phyloP scores from a whole-genome alignment of 495 filamentous ascomycete species.

The Staphylotrichum longicolle region DNA sequence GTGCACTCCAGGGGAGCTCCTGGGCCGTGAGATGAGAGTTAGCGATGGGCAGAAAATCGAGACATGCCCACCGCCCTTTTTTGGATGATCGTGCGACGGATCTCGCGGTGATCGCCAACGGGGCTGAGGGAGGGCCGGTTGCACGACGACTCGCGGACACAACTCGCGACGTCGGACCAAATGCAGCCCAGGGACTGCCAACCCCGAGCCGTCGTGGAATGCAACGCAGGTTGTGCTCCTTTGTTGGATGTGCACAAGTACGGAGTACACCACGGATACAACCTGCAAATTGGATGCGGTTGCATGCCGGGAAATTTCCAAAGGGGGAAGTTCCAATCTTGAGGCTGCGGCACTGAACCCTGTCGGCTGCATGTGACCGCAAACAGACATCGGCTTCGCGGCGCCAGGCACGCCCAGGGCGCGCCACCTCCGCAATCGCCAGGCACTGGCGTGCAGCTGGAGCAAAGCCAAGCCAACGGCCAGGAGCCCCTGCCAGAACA shows the following conservation, averaged over 20 bases:
- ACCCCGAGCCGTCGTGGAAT: not conserved
- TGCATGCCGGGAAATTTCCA: not conserved
- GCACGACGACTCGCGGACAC: not conserved
- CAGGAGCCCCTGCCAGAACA: too few relatives aligned
- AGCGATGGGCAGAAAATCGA: conserved; percentile 5
- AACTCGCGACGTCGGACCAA: not conserved
- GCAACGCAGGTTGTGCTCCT: not conserved
- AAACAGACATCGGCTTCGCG: too few relatives aligned
- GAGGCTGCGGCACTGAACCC: not conserved
- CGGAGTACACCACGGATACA: not conserved
- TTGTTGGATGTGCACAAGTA: not conserved
- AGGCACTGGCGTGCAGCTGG: not conserved
- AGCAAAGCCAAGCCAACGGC: not conserved
- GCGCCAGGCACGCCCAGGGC: too few relatives aligned
- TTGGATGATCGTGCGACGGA: not conserved
- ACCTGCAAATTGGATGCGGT: not conserved
- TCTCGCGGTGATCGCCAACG: not conserved
- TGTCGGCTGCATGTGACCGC: not conserved
- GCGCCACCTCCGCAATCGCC: conserved; percentile 2
- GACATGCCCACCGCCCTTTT: conserved; percentile 4
- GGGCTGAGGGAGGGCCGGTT: not conserved
- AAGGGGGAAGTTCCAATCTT: not conserved
- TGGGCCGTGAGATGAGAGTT: conserved; percentile 2
- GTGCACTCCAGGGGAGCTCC: not conserved
- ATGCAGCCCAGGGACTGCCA: not conserved